Conservation (phyloP, 257 asterid species). For the Solanum chilense region DNA sequence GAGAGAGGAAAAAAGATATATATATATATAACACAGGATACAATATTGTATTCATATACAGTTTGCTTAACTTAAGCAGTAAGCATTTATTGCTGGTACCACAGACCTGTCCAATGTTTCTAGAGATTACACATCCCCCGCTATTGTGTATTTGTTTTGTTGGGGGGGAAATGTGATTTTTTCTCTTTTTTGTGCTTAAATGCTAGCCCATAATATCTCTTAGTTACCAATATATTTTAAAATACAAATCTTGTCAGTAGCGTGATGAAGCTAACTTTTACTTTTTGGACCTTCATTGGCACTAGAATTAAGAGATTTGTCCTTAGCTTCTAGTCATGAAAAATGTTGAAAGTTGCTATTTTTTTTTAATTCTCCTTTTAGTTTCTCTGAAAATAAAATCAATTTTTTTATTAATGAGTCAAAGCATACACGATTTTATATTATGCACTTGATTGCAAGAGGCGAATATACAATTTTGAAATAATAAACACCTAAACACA, state of each 20-base stretch:
- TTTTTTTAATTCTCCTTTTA: background rate
- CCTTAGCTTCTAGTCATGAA: background rate
- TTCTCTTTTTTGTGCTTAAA: background rate
- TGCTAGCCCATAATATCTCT: background rate
- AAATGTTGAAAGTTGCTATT: background rate
- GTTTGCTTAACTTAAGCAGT: background rate
- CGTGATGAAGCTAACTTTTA: background rate
- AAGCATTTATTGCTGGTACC: background rate
- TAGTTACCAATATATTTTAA: background rate
- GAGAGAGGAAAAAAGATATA: too few relatives aligned
- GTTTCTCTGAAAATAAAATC: background rate
- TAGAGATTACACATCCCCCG: background rate
- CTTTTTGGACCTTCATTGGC: too few relatives aligned
- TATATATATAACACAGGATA: background rate
- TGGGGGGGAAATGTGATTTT: background rate
- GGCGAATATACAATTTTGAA: too few relatives aligned
- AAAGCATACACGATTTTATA: background rate
- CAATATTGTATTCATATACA: background rate
- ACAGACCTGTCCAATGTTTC: background rate
- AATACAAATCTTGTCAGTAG: background rate
- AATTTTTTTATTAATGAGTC: background rate
- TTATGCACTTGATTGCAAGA: background rate
- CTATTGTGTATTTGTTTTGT: background rate
- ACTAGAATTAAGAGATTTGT: too few relatives aligned
- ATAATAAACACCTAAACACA: background rate